These are phyloP conservation scores for Dothistroma septosporum DNA, from an alignment of 2,329 filamentous ascomycete genomes.

Conservation along the genomic window DNA sequence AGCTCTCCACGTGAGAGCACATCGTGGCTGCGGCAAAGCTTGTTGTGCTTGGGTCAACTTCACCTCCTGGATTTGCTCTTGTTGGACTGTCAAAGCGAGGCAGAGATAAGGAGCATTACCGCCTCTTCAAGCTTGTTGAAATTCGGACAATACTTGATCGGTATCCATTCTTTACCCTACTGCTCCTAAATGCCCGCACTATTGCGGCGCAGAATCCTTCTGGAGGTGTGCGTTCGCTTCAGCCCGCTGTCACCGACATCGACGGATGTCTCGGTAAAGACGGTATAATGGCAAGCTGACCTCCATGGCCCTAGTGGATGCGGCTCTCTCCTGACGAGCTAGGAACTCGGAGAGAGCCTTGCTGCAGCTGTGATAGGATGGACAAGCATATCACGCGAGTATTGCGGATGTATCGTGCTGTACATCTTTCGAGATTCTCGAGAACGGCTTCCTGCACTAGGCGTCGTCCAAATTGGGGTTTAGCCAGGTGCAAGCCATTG, in stretches of 20 bases:
- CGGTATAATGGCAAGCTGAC: background rate
- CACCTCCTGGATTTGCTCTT: background rate
- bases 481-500: background rate
- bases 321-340: background rate
- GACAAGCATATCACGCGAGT: background rate
- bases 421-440: background rate
- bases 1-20: background rate
- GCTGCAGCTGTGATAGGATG: background rate
- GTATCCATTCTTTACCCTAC: too few relatives aligned
- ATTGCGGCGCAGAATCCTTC: background rate
- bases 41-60: background rate
- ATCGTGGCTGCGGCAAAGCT: background rate
- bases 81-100: background rate
- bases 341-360: background rate
- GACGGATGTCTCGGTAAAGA: background rate
- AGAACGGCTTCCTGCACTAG: background rate
- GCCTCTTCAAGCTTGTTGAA: too few relatives aligned
- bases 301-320: background rate
- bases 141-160: too few relatives aligned
- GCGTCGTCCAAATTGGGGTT: background rate
- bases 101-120: background rate
- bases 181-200: background rate
- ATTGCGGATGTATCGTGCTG: background rate
- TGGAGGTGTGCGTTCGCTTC: background rate
- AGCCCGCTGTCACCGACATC: background rate